Base-by-base conservation (phyloP, 768 basidiomycete species). In the Xerocomellus chrysenteron region DNA sequence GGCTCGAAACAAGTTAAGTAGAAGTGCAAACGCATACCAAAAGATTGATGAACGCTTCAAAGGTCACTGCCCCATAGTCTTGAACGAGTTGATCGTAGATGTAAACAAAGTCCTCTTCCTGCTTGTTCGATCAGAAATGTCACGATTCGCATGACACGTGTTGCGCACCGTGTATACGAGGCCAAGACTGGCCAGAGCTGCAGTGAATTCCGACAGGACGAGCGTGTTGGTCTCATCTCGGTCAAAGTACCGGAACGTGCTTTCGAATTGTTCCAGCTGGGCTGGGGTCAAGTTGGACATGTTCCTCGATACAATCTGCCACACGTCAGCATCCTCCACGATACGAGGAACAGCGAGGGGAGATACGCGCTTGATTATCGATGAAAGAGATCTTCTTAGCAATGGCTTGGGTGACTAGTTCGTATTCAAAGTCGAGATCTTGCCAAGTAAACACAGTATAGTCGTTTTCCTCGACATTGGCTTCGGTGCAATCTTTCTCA, bases 171-270 rank as follows among this genome's bases (percentile, higher is more conserved):
- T 88, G 68, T 96, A 98, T 19, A 94, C 88, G 52, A 99, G 91
- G 1, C 96, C 95, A 39, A 98, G 78, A 73, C 92, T 94, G 2
- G 95, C 94, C 16, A 99, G 79, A 1, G 97, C 97, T 12, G 93
- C 92, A n/a, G 88, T 83, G 82, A 97, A 89, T 72, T 98, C 94
- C 7, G 91, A 80, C 56, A 87, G 68, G 56, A 81, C 84, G 39
- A 98, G 82, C 0, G 92, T 94, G 68, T 98, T 97, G 39, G 88
- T 86, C 64, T 92, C 89, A 62, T 98, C 94, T 59, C 85, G 85
- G 73, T 98, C 96, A 66, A 99, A 99, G 75, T 98, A 95, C 50
- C 95, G 85, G 85, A 99, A 98, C 1, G 94, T 96, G 68, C 88
- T 85, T 72, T 98, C 96, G 62, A 97, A 96, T 67, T 98, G 94